A percentile compares a stretch with the other conserved stretches of the same genome.
These are phyloP conservation scores for Plantago major DNA, from an alignment of 257 asterid genomes.

Conservation along the genomic window DNA sequence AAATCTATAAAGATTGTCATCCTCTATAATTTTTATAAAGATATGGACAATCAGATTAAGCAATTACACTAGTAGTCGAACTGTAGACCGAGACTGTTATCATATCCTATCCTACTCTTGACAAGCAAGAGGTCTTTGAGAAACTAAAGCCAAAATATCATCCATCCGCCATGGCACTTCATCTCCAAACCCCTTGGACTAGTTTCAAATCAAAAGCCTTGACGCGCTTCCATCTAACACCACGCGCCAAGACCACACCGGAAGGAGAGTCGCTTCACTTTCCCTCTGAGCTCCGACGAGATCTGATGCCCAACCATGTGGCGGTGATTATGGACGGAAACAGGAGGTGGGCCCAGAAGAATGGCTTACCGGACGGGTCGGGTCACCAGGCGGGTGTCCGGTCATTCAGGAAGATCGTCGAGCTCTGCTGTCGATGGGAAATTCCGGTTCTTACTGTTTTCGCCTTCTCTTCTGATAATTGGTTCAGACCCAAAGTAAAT, in stretches of 20 bases:
- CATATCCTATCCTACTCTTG: too few relatives aligned
- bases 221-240: too few relatives aligned
- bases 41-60: too few relatives aligned
- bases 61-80: too few relatives aligned
- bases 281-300: slow-evolving; percentile 21
- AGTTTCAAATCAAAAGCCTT: too few relatives aligned
- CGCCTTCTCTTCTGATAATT: slow-evolving; percentile 63
- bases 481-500: slow-evolving; percentile 69
- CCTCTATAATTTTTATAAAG: too few relatives aligned
- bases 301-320: slow-evolving; percentile 33
- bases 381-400: slow-evolving; percentile 55
- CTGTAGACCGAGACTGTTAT: too few relatives aligned
- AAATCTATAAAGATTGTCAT: too few relatives aligned
- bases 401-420: slow-evolving; percentile 34
- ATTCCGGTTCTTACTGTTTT: slow-evolving; percentile 57
- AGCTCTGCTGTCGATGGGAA: slow-evolving; percentile 47
- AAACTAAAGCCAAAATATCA: too few relatives aligned
- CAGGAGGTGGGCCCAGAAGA: slow-evolving; percentile 61
- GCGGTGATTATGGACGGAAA: slow-evolving; percentile 29
- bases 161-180: too few relatives aligned
- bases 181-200: too few relatives aligned
- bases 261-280: background rate
- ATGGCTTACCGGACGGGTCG: slow-evolving; percentile 30
- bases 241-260: background rate
- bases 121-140: too few relatives aligned